phyloP scores from a whole-genome alignment of 805 yeast species.

The Gaillardinia entomophila region DNA sequence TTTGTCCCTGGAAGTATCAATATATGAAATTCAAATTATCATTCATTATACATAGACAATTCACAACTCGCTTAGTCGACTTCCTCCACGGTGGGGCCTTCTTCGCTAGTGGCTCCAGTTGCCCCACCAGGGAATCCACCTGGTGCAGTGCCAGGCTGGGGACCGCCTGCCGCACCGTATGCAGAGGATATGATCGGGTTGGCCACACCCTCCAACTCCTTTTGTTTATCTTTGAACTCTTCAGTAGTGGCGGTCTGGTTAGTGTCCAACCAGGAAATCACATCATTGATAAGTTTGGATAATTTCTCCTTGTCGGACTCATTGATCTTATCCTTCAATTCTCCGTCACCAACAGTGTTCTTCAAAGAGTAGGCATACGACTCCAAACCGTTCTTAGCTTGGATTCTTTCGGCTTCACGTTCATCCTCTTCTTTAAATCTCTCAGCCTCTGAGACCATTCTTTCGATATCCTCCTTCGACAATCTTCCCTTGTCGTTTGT shows the following conservation, averaged over 20 bases:
- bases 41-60: too few species aligned
- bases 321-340: conserved; percentile 4
- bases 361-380: conserved; percentile 81
- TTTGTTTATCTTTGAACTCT: conserved; percentile 34
- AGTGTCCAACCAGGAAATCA: conserved; percentile 28
- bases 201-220: conserved; percentile 35
- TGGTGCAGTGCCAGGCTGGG: conserved; percentile 19
- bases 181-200: conserved; percentile 34
- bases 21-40: too few species aligned
- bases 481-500: conserved; percentile 93
- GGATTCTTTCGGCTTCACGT: conserved; percentile 75
- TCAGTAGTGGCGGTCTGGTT: conserved; percentile 35
- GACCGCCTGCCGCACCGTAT: conserved; percentile 21
- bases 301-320: conserved; percentile 3
- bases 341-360: conserved; percentile 45
- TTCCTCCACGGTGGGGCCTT: conserved; percentile 76
- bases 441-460: conserved; percentile 97
- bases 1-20: too few species aligned
- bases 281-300: conserved; percentile 1
- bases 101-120: conserved; percentile 3
- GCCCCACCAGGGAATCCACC: conserved; percentile 1
- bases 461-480: conserved; percentile 89
- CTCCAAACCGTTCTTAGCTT: conserved; percentile 82
- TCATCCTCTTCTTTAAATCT: conserved; percentile 89
- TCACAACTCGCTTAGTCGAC: conserved; percentile 71